These are phyloP conservation scores for Fusarium tuaranense DNA, from an alignment of 2,329 filamentous ascomycete genomes.

Conservation along the genomic window DNA sequence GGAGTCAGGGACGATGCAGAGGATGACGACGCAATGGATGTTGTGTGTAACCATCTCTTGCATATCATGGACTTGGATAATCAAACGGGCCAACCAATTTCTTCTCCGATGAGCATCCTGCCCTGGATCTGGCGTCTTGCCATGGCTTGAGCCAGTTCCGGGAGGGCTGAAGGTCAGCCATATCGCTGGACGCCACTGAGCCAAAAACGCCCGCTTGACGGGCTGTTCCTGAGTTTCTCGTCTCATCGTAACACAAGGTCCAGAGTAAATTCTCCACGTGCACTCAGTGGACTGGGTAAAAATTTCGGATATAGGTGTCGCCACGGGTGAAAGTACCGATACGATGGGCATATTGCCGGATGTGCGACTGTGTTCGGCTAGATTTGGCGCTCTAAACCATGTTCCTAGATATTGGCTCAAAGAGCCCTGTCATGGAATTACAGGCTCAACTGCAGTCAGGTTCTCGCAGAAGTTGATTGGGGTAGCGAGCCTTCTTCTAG, in stretches of 20 bases:
- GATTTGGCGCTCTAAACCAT: neutral
- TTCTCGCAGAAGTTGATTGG: neutral
- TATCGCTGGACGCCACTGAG: constrained; percentile 9
- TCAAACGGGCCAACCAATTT: neutral
- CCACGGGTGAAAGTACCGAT: constrained; percentile 21
- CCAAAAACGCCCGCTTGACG: constrained; percentile 1
- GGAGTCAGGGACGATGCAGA: constrained; percentile 3
- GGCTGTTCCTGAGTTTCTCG: constrained; percentile 20
- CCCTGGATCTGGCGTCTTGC: constrained; percentile 8
- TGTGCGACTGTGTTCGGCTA: constrained; percentile 3
- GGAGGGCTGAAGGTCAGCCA: neutral
- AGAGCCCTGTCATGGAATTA: constrained; percentile 18
- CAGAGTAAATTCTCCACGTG: constrained; percentile 16
- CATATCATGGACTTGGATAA: constrained; percentile 2
- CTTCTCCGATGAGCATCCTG: constrained; percentile 10
- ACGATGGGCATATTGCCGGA: constrained; percentile 11
- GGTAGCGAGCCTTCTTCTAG: neutral
- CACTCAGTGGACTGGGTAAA: constrained; percentile 5
- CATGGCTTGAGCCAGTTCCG: constrained; percentile 2
- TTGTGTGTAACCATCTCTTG: constrained; percentile 19
- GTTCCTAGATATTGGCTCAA: neutral
- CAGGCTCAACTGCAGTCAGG: neutral
- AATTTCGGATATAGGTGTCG: neutral
- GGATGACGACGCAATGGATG: constrained; percentile 1
- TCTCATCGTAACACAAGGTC: constrained; percentile 11